A percentile compares a stretch with the other conserved stretches of the same genome.
These are phyloP conservation scores for Linderniella brevidens DNA, from an alignment of 257 asterid genomes.

Conservation along the genomic window DNA sequence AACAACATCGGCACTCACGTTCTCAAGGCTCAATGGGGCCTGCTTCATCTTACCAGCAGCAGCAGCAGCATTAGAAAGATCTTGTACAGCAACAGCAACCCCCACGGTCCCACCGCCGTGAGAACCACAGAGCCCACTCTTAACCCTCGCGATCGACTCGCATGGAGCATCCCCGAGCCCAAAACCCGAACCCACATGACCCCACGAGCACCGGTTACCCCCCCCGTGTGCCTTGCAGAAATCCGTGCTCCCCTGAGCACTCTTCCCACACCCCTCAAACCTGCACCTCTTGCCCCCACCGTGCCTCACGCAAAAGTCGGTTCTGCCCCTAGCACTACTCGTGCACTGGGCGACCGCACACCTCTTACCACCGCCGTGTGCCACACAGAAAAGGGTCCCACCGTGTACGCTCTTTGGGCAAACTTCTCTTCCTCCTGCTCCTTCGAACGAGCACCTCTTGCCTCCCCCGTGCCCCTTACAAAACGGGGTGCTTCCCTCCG, in stretches of 20 bases:
- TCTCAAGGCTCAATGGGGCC: slow-evolving; percentile 12
- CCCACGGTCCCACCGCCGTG: slow-evolving; percentile 44
- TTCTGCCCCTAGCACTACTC: slow-evolving; percentile 61
- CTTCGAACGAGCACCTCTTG: slow-evolving; percentile 43
- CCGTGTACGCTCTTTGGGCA: slow-evolving; percentile 74
- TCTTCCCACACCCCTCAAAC: slow-evolving; percentile 40
- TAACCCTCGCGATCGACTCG: slow-evolving; percentile 34
- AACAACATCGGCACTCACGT: background rate
- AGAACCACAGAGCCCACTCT: slow-evolving; percentile 35
- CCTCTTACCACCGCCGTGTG: slow-evolving; percentile 67
- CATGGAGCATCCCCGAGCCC: slow-evolving; percentile 36
- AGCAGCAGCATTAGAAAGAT: no score
- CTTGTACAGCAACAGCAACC: slow-evolving; percentile 17
- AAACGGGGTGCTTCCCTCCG: slow-evolving; percentile 55
- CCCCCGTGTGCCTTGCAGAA: slow-evolving; percentile 77
- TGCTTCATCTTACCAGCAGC: slow-evolving; percentile 12
- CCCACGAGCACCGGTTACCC: slow-evolving; percentile 62
- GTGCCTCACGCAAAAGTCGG: slow-evolving; percentile 51
- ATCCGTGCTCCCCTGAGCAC: slow-evolving; percentile 67
- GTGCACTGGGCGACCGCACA: slow-evolving; percentile 46
- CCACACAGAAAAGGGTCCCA: slow-evolving; percentile 49
- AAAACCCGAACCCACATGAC: slow-evolving; percentile 30
- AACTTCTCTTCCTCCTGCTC: slow-evolving; percentile 36
- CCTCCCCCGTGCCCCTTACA: slow-evolving; percentile 78
- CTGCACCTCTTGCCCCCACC: slow-evolving; percentile 67